phyloP scores from a whole-genome alignment of 768 basidiomycete genomes.

The Boletus subparvulus region DNA sequence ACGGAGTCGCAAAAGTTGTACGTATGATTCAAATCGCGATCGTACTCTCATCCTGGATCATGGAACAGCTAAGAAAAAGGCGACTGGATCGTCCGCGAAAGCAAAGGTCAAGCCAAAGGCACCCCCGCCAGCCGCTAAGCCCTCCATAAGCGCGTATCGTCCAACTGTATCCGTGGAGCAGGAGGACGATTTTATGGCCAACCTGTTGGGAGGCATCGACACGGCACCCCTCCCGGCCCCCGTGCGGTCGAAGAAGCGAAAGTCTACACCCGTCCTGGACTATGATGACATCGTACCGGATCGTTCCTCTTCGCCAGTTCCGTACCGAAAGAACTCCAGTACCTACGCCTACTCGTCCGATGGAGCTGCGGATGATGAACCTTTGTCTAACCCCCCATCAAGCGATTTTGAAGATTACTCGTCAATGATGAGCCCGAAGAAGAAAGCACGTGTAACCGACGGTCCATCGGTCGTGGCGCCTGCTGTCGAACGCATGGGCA shows the following conservation, averaged over 20 bases:
- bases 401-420: constrained; percentile 54
- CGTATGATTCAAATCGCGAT: constrained; percentile 11
- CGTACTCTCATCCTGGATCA: constrained; percentile 5
- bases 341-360: constrained; percentile 42
- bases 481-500: constrained; percentile 55
- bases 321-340: constrained; percentile 29
- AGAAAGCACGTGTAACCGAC: constrained; percentile 50
- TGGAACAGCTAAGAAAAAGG: constrained; percentile 30
- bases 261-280: constrained; percentile 52
- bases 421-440: constrained; percentile 62
- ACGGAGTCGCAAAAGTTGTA: constrained; percentile 42
- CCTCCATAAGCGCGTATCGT: constrained; percentile 78
- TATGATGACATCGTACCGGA: constrained; percentile 30
- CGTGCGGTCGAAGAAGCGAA: constrained; percentile 58
- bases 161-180: constrained; percentile 72
- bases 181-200: constrained; percentile 88
- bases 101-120: constrained; percentile 43
- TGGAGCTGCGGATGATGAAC: constrained; percentile 25
- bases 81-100: constrained; percentile 26
- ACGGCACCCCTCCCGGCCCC: constrained; percentile 39
- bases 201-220: constrained; percentile 74
- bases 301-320: constrained; percentile 41
- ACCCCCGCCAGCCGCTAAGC: constrained; percentile 50
- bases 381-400: constrained; percentile 33
- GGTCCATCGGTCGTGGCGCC: constrained; percentile 48